A percentile compares a stretch with the other conserved stretches of the same genome.
These are phyloP conservation scores for Fraxinus angustifolia DNA, from an alignment of 305 asterid species.

Conservation along the genomic window DNA sequence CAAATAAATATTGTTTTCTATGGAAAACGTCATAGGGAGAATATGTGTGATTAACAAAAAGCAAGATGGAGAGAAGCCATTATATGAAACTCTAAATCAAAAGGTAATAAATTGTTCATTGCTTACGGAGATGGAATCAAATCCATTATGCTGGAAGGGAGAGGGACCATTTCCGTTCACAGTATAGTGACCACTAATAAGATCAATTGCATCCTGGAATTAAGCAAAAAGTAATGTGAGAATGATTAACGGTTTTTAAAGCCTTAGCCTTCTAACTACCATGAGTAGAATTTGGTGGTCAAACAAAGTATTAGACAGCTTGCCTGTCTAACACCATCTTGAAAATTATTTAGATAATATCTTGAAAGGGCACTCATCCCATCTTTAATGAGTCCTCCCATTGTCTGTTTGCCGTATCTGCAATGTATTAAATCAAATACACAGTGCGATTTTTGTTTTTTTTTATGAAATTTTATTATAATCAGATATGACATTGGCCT, in stretches of 20 bases:
- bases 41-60: background rate
- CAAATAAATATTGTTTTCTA: background rate
- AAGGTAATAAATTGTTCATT: background rate
- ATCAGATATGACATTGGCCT: background rate
- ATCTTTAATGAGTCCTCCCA: constrained; percentile 77
- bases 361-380: constrained; percentile 93
- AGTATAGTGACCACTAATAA: constrained; percentile 74
- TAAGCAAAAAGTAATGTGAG: constrained; percentile 15
- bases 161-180: constrained; percentile 60
- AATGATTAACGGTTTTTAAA: constrained; percentile 1
- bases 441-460: constrained; percentile 4
- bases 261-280: background rate
- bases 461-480: background rate
- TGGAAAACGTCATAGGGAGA: background rate
- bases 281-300: background rate
- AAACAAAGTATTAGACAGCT: constrained; percentile 19
- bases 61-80: background rate
- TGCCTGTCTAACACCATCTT: constrained; percentile 69
- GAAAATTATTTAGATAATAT: constrained; percentile 78
- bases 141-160: constrained; percentile 54
- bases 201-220: constrained; percentile 87
- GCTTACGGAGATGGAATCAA: constrained; percentile 40
- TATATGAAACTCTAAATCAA: background rate
- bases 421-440: constrained; percentile 20
- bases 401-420: constrained; percentile 94